Conservation (phyloP, 352 stramenopile species). For the Globisporangium iwayamae region DNA sequence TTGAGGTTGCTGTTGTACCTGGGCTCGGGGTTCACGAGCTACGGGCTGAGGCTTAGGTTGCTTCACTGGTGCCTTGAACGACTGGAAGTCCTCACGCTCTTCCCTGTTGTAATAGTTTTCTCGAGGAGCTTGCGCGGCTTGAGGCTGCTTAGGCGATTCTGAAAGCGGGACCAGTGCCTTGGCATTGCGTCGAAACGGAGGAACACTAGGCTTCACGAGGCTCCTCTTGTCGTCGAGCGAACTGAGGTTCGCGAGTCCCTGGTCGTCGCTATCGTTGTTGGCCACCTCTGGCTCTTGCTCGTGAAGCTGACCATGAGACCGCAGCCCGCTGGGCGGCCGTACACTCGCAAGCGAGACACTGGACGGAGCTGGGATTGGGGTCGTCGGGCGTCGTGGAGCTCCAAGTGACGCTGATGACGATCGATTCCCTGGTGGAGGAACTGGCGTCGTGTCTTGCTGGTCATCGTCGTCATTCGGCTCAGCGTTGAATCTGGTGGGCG, state of each 20-base stretch:
- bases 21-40: neutral
- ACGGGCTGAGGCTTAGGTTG: neutral
- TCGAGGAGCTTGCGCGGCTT: slow-evolving; percentile 1
- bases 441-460: neutral
- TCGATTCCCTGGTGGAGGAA: neutral
- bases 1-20: neutral
- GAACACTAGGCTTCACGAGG: neutral
- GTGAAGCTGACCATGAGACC: neutral
- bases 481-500: neutral
- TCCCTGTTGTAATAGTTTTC: slow-evolving; percentile 11
- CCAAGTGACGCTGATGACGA: neutral
- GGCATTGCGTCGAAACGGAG: neutral
- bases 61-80: slow-evolving; percentile 14
- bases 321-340: neutral
- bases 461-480: neutral
- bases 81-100: slow-evolving; percentile 17
- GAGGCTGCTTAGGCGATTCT: neutral
- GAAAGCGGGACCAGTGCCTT: neutral
- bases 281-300: neutral
- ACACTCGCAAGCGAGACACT: neutral
- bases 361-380: slow-evolving; percentile 11
- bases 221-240: neutral
- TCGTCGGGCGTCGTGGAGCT: slow-evolving; percentile 12
- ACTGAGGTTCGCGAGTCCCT: neutral
- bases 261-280: neutral